Evolutionary conservation across 805 yeast species (phyloP).

Genomic region (Suhomyces tanzawaensis): DNA sequence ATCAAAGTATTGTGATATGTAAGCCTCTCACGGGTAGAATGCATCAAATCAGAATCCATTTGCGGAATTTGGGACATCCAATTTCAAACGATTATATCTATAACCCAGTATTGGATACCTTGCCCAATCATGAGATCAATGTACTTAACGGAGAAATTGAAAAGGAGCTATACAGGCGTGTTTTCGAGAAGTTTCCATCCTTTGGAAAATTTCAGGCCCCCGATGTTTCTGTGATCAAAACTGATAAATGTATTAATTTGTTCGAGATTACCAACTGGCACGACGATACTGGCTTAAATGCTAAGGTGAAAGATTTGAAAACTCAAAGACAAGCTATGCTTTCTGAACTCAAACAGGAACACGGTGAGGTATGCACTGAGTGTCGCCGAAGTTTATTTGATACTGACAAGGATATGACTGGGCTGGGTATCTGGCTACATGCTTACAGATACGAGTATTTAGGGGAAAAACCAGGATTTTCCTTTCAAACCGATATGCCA

Average conservation of each 20-base stretch:
- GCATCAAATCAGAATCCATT: constrained; percentile 58
- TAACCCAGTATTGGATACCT: constrained; percentile 14
- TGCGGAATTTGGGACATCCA: constrained; percentile 55
- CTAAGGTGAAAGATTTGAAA: constrained; percentile 18
- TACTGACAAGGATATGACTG: constrained; percentile 24
- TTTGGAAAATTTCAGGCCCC: constrained; percentile 11
- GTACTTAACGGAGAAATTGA: constrained; percentile 22
- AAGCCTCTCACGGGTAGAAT: constrained; percentile 52
- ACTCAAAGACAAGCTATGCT: constrained; percentile 24
- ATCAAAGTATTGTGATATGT: constrained; percentile 48
- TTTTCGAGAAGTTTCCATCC: constrained; percentile 17
- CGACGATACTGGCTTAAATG: constrained; percentile 8
- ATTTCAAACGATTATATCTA: constrained; percentile 72
- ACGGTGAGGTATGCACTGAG: constrained; percentile 24
- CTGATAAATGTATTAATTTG: constrained; percentile 13
- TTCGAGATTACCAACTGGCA: constrained; percentile 13
- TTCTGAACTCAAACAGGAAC: constrained; percentile 24
- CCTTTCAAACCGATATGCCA: constrained; percentile 34
- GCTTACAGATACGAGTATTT: constrained; percentile 36
- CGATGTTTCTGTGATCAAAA: constrained; percentile 8
- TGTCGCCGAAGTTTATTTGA: constrained; percentile 35
- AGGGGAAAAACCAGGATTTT: constrained; percentile 24
- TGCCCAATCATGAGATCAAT: constrained; percentile 13
- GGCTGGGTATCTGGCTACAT: constrained; percentile 46
- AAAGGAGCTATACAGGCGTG: constrained; percentile 18